Percentiles rank a stretch among this genome's conserved stretches.
These are phyloP conservation scores for Chalara sp. DNA, from an alignment of 2,329 filamentous ascomycete species.

Conservation along the genomic window DNA sequence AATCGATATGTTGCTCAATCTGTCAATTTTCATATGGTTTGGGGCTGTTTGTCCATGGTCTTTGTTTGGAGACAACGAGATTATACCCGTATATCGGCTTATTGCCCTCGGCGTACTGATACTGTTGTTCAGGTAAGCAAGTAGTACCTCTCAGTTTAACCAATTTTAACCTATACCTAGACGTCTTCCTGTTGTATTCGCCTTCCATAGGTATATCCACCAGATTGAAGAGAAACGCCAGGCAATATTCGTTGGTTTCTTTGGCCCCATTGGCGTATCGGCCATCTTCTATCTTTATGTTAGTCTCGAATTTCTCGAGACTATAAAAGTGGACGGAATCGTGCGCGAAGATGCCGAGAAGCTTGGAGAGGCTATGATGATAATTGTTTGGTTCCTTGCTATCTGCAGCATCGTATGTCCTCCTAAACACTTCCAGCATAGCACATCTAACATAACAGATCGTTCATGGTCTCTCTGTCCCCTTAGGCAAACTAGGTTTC, in stretches of 20 bases:
- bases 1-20: constrained; percentile 87
- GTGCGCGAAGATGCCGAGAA: constrained; percentile 58
- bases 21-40: constrained; percentile 81
- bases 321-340: constrained; percentile 49
- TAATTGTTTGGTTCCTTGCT: constrained; percentile 81
- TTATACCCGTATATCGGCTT: constrained; percentile 69
- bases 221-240: constrained; percentile 72
- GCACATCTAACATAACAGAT: constrained; percentile 37
- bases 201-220: constrained; percentile 66
- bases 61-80: constrained; percentile 56
- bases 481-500: constrained; percentile 57
- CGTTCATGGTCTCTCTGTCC: constrained; percentile 77
- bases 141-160: background rate
- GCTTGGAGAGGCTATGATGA: constrained; percentile 57
- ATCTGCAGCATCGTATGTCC: constrained; percentile 74
- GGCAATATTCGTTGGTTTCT: constrained; percentile 84
- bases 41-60: constrained; percentile 80
- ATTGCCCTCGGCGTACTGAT: constrained; percentile 69
- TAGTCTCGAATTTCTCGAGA: constrained; percentile 64
- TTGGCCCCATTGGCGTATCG: constrained; percentile 85
- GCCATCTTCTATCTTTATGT: constrained; percentile 88
- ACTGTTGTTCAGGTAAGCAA: constrained; percentile 54
- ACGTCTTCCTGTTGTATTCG: constrained; percentile 69
- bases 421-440: too few relatives aligned
- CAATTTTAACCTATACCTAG: constrained; percentile 10